A percentile compares a stretch with the other conserved stretches of the same genome.
Conservation (phyloP, 768 basidiomycete genomes). For the Lenzites betulinus region DNA sequence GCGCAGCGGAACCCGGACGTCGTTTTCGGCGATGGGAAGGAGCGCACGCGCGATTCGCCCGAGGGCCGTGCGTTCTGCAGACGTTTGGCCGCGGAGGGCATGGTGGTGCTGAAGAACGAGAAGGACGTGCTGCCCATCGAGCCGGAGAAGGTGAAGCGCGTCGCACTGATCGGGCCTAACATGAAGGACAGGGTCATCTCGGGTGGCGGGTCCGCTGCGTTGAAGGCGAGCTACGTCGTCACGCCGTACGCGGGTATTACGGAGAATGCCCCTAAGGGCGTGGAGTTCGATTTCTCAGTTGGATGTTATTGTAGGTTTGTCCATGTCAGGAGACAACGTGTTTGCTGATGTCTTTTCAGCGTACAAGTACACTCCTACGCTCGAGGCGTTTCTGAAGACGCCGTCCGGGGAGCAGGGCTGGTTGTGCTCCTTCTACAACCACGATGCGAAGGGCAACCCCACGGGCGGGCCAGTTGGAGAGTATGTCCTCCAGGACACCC, state of each 20-base stretch:
- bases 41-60: constrained; percentile 55
- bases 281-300: constrained; percentile 56
- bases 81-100: constrained; percentile 57
- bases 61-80: constrained; percentile 56
- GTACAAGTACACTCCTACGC: constrained; percentile 67
- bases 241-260: constrained; percentile 64
- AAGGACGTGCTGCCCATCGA: constrained; percentile 54
- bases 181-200: constrained; percentile 66
- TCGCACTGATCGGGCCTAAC: constrained; percentile 73
- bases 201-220: constrained; percentile 72
- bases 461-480: constrained; percentile 44
- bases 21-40: constrained; percentile 62
- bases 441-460: constrained; percentile 51
- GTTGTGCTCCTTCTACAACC: constrained; percentile 63
- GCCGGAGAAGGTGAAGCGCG: constrained; percentile 40
- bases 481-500: constrained; percentile 57
- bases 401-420: constrained; percentile 58
- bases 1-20: constrained; percentile 57
- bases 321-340: background rate
- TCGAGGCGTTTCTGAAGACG: constrained; percentile 61
- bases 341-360: constrained; percentile 36
- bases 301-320: constrained; percentile 60
- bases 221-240: constrained; percentile 66
- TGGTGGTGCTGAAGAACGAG: constrained; percentile 70
- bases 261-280: constrained; percentile 47